Evolutionary conservation across 2,329 filamentous ascomycete species (phyloP).

Genomic region (Venturiaceae sp.): DNA sequence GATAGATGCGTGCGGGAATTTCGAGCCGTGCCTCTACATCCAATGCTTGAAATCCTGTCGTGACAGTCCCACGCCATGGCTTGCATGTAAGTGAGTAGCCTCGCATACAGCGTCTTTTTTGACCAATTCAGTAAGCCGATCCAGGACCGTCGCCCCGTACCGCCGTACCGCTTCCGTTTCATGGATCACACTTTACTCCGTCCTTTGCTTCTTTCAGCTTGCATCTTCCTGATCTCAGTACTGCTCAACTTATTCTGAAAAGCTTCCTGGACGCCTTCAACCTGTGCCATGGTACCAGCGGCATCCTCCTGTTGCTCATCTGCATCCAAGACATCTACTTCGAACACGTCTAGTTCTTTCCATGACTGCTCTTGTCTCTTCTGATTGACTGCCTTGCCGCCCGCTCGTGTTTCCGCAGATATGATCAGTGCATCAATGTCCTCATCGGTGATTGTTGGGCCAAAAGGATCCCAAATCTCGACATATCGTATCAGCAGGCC

Average conservation of each 20-base stretch:
- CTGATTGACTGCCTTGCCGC: constrained; percentile 79
- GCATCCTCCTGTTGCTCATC: constrained; percentile 34
- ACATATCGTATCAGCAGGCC: constrained; percentile 67
- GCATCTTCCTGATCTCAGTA: constrained; percentile 59
- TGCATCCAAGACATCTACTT: constrained; percentile 79
- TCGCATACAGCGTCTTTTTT: not conserved
- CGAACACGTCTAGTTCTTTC: constrained; percentile 67
- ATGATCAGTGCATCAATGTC: constrained; percentile 73
- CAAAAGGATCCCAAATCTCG: constrained; percentile 78
- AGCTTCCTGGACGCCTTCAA: constrained; percentile 30
- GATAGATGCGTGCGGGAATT: not conserved
- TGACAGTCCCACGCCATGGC: not conserved
- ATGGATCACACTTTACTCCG: constrained; percentile 16
- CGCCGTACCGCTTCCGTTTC: not conserved
- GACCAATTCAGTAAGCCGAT: not conserved
- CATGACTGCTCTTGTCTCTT: constrained; percentile 68
- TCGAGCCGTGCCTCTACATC: not conserved
- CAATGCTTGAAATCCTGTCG: not conserved
- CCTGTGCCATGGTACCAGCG: constrained; percentile 20
- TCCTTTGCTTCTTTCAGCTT: constrained; percentile 17
- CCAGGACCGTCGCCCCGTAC: constrained; percentile 1
- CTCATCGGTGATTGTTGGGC: constrained; percentile 79
- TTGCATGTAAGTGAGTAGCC: not conserved
- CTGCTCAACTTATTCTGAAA: constrained; percentile 87
- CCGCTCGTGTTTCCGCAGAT: constrained; percentile 76